Percentiles rank a stretch among this genome's conserved stretches.
These are phyloP conservation scores for Ambrosia trifida DNA, from an alignment of 129 eudicot species.

Conservation along the genomic window DNA sequence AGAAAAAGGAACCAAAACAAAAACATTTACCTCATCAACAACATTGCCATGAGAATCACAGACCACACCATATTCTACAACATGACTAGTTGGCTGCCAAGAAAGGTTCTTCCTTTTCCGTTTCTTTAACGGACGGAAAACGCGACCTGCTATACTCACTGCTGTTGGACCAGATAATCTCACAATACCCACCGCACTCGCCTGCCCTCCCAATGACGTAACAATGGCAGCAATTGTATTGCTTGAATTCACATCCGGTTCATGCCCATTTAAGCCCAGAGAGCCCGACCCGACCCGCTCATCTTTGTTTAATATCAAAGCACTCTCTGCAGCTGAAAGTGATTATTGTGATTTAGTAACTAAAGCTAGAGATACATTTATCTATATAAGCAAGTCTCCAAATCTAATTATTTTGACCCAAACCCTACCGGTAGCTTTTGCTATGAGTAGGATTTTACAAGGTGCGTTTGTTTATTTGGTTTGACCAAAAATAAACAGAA, in stretches of 20 bases:
- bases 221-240: slow-evolving; percentile 97
- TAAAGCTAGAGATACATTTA: too few species aligned
- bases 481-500: background rate
- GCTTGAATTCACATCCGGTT: slow-evolving; percentile 44
- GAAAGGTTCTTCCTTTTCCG: slow-evolving; percentile 39
- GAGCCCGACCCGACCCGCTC: slow-evolving; percentile 52
- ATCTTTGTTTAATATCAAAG: slow-evolving; percentile 52
- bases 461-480: too few species aligned
- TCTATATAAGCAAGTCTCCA: background rate
- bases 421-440: too few species aligned
- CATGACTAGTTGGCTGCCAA: slow-evolving; percentile 90
- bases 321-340: slow-evolving; percentile 40
- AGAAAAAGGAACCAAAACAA: background rate
- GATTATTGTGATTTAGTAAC: background rate
- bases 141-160: slow-evolving; percentile 53
- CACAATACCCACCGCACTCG: slow-evolving; percentile 94
- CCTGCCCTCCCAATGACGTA: slow-evolving; percentile 87
- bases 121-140: slow-evolving; percentile 55
- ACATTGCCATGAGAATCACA: slow-evolving; percentile 61
- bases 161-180: slow-evolving; percentile 86
- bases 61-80: slow-evolving; percentile 88
- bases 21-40: slow-evolving; percentile 71
- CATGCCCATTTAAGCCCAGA: slow-evolving; percentile 21
- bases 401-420: background rate
- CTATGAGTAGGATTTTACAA: too few species aligned